phyloP scores from a whole-genome alignment of 2,329 filamentous ascomycete genomes.

The Aspergillus puulaauensis region DNA sequence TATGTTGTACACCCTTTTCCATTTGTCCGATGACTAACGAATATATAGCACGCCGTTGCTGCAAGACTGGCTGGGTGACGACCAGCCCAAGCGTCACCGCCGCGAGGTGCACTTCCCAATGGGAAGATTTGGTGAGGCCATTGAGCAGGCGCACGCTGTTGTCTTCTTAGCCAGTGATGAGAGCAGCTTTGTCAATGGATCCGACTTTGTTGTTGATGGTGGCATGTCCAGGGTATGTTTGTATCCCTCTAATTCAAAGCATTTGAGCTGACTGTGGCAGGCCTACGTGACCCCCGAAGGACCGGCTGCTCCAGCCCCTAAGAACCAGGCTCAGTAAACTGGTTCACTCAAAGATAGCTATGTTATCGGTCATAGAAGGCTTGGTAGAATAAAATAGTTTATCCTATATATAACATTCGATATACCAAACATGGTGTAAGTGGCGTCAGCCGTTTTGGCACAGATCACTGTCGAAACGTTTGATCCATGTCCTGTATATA shows the following conservation, averaged over 20 bases:
- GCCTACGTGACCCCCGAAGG: conserved; percentile 72
- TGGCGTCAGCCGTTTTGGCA: too few species aligned
- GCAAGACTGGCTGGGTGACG: conserved; percentile 91
- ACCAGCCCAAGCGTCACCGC: conserved; percentile 74
- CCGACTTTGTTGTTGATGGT: conserved; percentile 92
- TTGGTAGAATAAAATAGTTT: too few species aligned
- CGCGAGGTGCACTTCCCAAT: conserved; percentile 88
- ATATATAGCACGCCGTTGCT: conserved; percentile 70
- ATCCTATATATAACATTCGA: too few species aligned
- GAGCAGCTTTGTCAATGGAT: conserved; percentile 84
- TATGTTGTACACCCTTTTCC: conserved; percentile 30
- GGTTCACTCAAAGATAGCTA: neutral
- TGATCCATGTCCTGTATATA: too few species aligned
- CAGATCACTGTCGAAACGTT: too few species aligned
- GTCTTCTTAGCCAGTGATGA: conserved; percentile 86
- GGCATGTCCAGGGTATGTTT: conserved; percentile 75
- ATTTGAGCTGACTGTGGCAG: conserved; percentile 27
- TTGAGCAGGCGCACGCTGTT: conserved; percentile 89
- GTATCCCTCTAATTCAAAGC: too few species aligned
- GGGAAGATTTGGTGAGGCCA: conserved; percentile 86
- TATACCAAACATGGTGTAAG: too few species aligned
- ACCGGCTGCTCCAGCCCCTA: conserved; percentile 53
- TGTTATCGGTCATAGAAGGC: too few species aligned
- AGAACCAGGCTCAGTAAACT: conserved; percentile 43
- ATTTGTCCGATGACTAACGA: neutral